A percentile compares a stretch with the other conserved stretches of the same genome.
These are phyloP conservation scores for Fusarium pilosicola DNA, from an alignment of 2,329 filamentous ascomycete species.

Conservation along the genomic window DNA sequence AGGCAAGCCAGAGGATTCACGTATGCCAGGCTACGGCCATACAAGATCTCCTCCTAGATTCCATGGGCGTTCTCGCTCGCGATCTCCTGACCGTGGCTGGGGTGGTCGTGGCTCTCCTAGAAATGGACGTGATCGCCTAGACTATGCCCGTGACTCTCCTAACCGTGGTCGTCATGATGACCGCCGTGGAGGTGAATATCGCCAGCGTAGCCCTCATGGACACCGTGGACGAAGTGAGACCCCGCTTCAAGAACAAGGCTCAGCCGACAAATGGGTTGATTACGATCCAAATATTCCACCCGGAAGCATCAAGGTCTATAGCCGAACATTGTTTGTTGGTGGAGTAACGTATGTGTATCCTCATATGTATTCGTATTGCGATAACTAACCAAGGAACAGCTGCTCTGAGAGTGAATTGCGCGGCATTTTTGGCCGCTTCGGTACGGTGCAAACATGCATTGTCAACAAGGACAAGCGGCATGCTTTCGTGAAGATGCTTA, in stretches of 20 bases:
- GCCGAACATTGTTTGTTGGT: slow-evolving; percentile 94
- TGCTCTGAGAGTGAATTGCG: slow-evolving; percentile 85
- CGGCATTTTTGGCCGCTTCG: slow-evolving; percentile 81
- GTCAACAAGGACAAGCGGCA: slow-evolving; percentile 98
- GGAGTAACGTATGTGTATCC: slow-evolving; percentile 80
- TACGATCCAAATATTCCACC: slow-evolving; percentile 78
- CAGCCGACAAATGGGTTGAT: slow-evolving; percentile 75
- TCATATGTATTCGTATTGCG: background rate
- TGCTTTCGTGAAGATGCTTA: slow-evolving; percentile 99
- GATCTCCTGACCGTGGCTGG: slow-evolving; percentile 81
- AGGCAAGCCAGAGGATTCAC: slow-evolving; percentile 55
- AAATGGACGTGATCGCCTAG: slow-evolving; percentile 72
- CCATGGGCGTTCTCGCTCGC: slow-evolving; percentile 75
- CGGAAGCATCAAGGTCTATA: slow-evolving; percentile 90
- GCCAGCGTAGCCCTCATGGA: slow-evolving; percentile 84
- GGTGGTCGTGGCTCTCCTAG: slow-evolving; percentile 73
- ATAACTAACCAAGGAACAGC: slow-evolving; percentile 54
- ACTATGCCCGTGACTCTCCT: slow-evolving; percentile 77
- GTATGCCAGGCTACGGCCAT: slow-evolving; percentile 67
- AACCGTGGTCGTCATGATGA: slow-evolving; percentile 68
- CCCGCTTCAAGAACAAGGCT: slow-evolving; percentile 54
- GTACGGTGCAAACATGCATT: slow-evolving; percentile 94
- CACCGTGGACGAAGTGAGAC: slow-evolving; percentile 73
- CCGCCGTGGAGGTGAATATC: slow-evolving; percentile 75
- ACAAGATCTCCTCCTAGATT: slow-evolving; percentile 71